phyloP scores from a whole-genome alignment of 1,284 basidiomycete species.

The Termitomyces sp. region DNA sequence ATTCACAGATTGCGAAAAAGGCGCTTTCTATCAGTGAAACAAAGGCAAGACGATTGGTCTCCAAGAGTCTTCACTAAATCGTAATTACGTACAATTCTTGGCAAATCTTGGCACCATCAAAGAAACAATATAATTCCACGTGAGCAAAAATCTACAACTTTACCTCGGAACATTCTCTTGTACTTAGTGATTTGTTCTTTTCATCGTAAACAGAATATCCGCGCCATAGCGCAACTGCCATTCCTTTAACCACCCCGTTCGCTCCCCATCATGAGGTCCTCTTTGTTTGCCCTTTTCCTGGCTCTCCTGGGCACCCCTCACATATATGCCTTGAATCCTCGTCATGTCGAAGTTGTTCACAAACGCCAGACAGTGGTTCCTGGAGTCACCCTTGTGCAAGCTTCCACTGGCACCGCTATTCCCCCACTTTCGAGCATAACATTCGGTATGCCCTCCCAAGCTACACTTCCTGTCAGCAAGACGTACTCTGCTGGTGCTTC shows the following conservation, averaged over 20 bases:
- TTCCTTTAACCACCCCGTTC: conserved; percentile 15
- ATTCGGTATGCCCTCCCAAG: conserved; percentile 58
- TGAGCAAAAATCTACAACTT: not conserved
- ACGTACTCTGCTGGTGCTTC: conserved; percentile 57
- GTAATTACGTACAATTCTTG: too few species aligned
- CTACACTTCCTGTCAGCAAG: conserved; percentile 45
- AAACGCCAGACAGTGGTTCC: conserved; percentile 32
- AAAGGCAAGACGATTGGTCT: too few species aligned
- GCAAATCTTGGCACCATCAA: not conserved
- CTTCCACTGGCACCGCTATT: conserved; percentile 32
- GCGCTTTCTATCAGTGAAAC: too few species aligned
- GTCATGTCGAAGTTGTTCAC: conserved; percentile 23
- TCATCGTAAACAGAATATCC: not conserved
- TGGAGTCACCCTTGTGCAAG: conserved; percentile 26
- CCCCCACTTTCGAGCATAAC: conserved; percentile 62
- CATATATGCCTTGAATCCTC: conserved; percentile 29
- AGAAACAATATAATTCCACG: not conserved
- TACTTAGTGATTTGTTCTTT: conserved; percentile 4
- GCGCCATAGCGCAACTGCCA: conserved; percentile 17
- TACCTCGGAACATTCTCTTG: not conserved
- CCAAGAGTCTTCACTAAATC: too few species aligned
- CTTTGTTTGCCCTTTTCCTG: conserved; percentile 40
- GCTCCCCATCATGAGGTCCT: conserved; percentile 35
- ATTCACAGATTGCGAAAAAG: too few species aligned
- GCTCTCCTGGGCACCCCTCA: conserved; percentile 32